Evolutionary conservation across 805 yeast species (phyloP).

Genomic region (Hanseniaspora occidentalis): DNA sequence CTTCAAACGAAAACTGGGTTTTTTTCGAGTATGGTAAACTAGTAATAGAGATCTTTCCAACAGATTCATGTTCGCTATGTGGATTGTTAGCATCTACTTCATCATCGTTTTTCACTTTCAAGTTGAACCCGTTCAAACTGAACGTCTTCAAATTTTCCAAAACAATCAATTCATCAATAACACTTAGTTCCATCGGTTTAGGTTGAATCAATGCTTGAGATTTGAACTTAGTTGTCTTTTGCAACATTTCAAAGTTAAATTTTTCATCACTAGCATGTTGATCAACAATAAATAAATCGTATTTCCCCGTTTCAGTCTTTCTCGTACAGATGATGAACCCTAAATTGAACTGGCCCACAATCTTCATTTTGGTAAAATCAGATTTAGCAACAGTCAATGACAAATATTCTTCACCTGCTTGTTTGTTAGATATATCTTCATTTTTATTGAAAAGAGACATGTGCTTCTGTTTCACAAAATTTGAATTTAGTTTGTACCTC

Average conservation of each 20-base stretch:
- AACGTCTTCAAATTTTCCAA: conserved; percentile 47
- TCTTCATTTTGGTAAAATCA: conserved; percentile 63
- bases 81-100: neutral
- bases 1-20: conserved; percentile 47
- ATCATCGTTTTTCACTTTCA: conserved; percentile 24
- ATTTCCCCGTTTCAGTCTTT: conserved; percentile 22
- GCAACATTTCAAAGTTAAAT: conserved; percentile 69
- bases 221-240: conserved; percentile 41
- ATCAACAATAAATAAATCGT: conserved; percentile 75
- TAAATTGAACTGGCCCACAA: conserved; percentile 90
- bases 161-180: conserved; percentile 67
- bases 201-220: conserved; percentile 61
- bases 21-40: conserved; percentile 68
- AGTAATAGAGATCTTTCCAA: conserved; percentile 46
- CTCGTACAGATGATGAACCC: conserved; percentile 79
- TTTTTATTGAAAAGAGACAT: conserved; percentile 12
- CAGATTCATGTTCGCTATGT: conserved; percentile 28
- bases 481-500: neutral
- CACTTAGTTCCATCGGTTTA: conserved; percentile 45
- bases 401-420: conserved; percentile 44
- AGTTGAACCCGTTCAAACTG: conserved; percentile 64
- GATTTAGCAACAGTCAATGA: conserved; percentile 51
- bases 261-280: conserved; percentile 98
- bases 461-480: conserved; percentile 4
- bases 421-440: conserved; percentile 34